A percentile compares a stretch with the other conserved stretches of the same genome.
Evolutionary conservation across 257 asterid genomes (phyloP).

Genomic region (Solanum sitiens): DNA sequence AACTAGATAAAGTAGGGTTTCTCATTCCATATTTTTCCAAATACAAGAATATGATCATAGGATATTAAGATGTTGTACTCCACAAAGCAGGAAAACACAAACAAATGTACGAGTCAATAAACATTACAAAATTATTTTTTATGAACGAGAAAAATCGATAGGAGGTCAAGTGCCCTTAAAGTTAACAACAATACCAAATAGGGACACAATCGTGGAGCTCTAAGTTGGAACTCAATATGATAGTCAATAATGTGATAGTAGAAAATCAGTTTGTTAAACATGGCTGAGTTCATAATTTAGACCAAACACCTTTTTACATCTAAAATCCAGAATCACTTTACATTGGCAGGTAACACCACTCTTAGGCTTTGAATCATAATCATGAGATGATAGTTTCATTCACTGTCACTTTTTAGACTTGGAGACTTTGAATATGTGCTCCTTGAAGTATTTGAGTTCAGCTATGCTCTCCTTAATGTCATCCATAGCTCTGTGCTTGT

Average conservation of each 20-base stretch:
- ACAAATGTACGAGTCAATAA: too few relatives aligned
- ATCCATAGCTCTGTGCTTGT: slow-evolving; percentile 85
- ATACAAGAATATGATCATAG: too few relatives aligned
- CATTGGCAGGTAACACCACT: neutral
- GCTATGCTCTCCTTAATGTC: slow-evolving; percentile 91
- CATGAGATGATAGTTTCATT: neutral
- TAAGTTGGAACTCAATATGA: neutral
- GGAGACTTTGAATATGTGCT: slow-evolving; percentile 52
- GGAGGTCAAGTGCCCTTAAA: too few relatives aligned
- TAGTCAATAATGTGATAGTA: neutral
- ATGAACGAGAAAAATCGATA: too few relatives aligned
- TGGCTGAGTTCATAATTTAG: neutral
- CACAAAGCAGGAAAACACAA: too few relatives aligned
- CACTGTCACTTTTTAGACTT: slow-evolving; percentile 30
- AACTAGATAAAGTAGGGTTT: too few relatives aligned
- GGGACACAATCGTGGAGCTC: too few relatives aligned
- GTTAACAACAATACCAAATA: too few relatives aligned
- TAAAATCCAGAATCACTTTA: neutral
- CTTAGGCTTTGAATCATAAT: neutral
- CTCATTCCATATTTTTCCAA: too few relatives aligned
- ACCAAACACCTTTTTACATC: neutral
- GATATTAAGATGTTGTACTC: too few relatives aligned
- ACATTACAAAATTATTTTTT: too few relatives aligned
- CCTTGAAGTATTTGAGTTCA: slow-evolving; percentile 72
- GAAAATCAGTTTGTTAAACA: neutral